Conservation (phyloP, 371 early-diverging fungal species). For the Syncephalastrum monosporum region DNA sequence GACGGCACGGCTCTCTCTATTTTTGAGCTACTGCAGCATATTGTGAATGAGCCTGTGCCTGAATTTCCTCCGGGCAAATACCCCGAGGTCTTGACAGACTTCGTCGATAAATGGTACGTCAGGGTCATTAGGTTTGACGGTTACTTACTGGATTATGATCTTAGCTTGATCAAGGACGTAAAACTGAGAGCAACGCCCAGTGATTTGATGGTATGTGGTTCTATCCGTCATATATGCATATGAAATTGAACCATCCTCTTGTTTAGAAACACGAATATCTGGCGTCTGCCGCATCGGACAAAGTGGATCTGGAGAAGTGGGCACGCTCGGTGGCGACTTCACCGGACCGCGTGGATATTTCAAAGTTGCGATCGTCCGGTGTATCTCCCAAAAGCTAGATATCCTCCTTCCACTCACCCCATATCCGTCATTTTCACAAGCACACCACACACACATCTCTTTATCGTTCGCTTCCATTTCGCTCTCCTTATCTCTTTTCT, state of each 20-base stretch:
- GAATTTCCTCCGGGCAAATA: slow-evolving; percentile 70
- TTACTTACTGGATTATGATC: neutral
- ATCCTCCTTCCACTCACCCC: no score
- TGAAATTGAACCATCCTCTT: neutral
- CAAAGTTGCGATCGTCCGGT: slow-evolving; percentile 11
- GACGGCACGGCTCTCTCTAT: slow-evolving; percentile 74
- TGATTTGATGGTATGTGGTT: slow-evolving; percentile 59
- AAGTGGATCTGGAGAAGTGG: slow-evolving; percentile 61
- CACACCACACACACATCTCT: no score
- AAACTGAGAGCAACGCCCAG: slow-evolving; percentile 69
- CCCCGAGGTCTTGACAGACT: slow-evolving; percentile 74
- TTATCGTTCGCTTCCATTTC: no score
- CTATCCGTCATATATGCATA: slow-evolving; percentile 5
- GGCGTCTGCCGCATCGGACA: slow-evolving; percentile 49
- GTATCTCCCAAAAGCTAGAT: no score
- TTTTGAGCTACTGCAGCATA: slow-evolving; percentile 91
- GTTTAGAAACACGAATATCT: slow-evolving; percentile 55
- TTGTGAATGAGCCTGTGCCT: slow-evolving; percentile 91
- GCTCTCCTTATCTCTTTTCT: no score
- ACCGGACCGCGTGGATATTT: slow-evolving; percentile 16
- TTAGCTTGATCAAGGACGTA: slow-evolving; percentile 78
- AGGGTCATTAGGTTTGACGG: no score
- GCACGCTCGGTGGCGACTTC: slow-evolving; percentile 22
- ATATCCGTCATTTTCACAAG: no score
- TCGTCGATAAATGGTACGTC: slow-evolving; percentile 74